A percentile compares a stretch with the other conserved stretches of the same genome.
phyloP scores from a whole-genome alignment of 2,329 filamentous ascomycete species.

The Tolypocladium tropicale region DNA sequence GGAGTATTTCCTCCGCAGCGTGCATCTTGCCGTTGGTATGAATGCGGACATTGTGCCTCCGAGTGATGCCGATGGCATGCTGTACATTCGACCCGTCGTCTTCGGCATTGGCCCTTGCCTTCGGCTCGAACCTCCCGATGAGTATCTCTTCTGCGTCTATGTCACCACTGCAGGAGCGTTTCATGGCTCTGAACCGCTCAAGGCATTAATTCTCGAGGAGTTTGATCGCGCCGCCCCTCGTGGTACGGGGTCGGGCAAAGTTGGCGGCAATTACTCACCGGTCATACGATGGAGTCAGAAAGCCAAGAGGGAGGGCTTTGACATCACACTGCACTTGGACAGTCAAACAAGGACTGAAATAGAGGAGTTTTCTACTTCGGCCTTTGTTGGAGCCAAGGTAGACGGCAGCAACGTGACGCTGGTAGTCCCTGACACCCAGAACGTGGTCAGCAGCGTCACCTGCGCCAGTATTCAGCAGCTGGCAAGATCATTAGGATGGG shows the following conservation, averaged over 20 bases:
- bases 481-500: slow-evolving; percentile 46
- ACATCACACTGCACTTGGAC: slow-evolving; percentile 59
- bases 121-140: slow-evolving; percentile 30
- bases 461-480: slow-evolving; percentile 49
- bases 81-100: slow-evolving; percentile 58
- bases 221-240: slow-evolving; percentile 59
- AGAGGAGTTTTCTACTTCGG: slow-evolving; percentile 60
- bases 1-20: slow-evolving; percentile 45
- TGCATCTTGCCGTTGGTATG: slow-evolving; percentile 49
- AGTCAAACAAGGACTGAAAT: slow-evolving; percentile 52
- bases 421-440: slow-evolving; percentile 25
- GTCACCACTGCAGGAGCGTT: slow-evolving; percentile 57
- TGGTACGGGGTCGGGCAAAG: slow-evolving; percentile 55
- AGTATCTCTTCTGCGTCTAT: slow-evolving; percentile 53
- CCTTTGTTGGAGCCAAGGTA: slow-evolving; percentile 54
- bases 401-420: neutral
- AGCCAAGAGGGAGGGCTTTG: slow-evolving; percentile 50
- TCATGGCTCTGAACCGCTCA: slow-evolving; percentile 52
- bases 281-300: slow-evolving; percentile 52
- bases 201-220: slow-evolving; percentile 55
- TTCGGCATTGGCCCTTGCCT: slow-evolving; percentile 33
- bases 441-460: slow-evolving; percentile 57
- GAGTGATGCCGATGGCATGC: slow-evolving; percentile 47
- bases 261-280: slow-evolving; percentile 62
- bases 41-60: slow-evolving; percentile 62